Percentiles rank a stretch among this genome's conserved stretches.
phyloP scores from a whole-genome alignment of 768 basidiomycete species.

The Hygrophoropsis aurantiaca region DNA sequence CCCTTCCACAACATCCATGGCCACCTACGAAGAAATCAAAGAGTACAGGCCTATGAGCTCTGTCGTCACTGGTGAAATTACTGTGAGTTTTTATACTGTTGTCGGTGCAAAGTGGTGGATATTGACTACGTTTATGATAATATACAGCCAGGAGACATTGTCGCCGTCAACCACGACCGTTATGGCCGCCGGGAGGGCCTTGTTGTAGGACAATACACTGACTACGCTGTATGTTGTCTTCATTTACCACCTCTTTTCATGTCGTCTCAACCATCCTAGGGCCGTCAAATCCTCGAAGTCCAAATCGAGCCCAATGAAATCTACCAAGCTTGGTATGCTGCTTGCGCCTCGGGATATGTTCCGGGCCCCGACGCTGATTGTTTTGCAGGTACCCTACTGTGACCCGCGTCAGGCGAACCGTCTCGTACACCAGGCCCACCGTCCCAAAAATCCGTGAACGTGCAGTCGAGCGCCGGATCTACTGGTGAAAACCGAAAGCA shows the following conservation, averaged over 20 bases:
- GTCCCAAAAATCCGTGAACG: conserved; percentile 55
- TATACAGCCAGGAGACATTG: conserved; percentile 73
- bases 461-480: conserved; percentile 73
- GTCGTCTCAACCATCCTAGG: conserved; percentile 41
- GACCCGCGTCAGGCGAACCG: conserved; percentile 73
- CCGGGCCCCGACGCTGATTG: conserved; percentile 3
- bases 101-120: conserved; percentile 1
- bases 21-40: conserved; percentile 34
- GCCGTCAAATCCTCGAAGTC: conserved; percentile 80
- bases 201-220: conserved; percentile 73
- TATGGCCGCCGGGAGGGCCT: conserved; percentile 75
- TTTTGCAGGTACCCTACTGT: conserved; percentile 70
- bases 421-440: conserved; percentile 55
- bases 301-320: conserved; percentile 70
- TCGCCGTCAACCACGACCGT: conserved; percentile 65
- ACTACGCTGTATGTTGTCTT: conserved; percentile 56
- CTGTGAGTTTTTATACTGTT: conserved; percentile 18
- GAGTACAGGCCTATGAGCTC: conserved; percentile 21
- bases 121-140: conserved; percentile 1
- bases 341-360: not conserved
- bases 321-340: conserved; percentile 61
- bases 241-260: not conserved
- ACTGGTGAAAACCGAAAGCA: conserved; percentile 52
- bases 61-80: conserved; percentile 33
- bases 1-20: conserved; percentile 34